Base-by-base conservation (phyloP, 1,284 basidiomycete genomes). In the Sutorius eximius region DNA sequence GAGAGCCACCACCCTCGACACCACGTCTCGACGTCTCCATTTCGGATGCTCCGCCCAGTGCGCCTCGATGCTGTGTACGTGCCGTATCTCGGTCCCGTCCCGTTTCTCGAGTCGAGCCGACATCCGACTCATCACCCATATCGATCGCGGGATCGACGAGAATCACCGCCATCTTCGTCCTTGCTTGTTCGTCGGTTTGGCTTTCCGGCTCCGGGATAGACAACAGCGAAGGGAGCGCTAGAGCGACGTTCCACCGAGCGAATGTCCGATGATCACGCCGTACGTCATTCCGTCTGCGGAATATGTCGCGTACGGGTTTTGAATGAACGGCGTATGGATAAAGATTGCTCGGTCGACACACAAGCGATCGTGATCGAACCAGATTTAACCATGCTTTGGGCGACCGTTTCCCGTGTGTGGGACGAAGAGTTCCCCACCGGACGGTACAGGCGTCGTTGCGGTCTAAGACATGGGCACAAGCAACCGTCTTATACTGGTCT, bases 211-310 rank as follows among this genome's bases (percentile, higher is more conserved):
- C 5, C 1, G 52, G 38, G 22, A 41, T 11, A 7, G 57, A 45
- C 22, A 65, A 38, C 5, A 57, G 47, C 8, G 58, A 45, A 18
- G 67, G 49, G 18, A 65, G 61, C 5, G 49, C 37, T 6, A 62
- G 49, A 8, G 29, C 15, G 12, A 63, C 47, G 48, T 52, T 13
- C 47, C 61, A 11, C 65, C 58, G 6, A 65, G 30, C 9, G 61
- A 67, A 46, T 67, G 65, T 3, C 54, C 65, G 12, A 67, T 53
- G 51, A 65, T 61, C 22, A 64, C 55, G 38, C 65, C 58, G 48
- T 57, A 66, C 3, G 45, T 41, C 38, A 43, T n/a, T n/a, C 50
- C 52, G 10, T 46, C 32, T 32, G 58, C 44, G 27, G 63, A 59
- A 45, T 59, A 66, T 12, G 48, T 40, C 42, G 57, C 49, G 8